Conservation (phyloP, 257 asterid genomes). For the Handroanthus guayacan region DNA sequence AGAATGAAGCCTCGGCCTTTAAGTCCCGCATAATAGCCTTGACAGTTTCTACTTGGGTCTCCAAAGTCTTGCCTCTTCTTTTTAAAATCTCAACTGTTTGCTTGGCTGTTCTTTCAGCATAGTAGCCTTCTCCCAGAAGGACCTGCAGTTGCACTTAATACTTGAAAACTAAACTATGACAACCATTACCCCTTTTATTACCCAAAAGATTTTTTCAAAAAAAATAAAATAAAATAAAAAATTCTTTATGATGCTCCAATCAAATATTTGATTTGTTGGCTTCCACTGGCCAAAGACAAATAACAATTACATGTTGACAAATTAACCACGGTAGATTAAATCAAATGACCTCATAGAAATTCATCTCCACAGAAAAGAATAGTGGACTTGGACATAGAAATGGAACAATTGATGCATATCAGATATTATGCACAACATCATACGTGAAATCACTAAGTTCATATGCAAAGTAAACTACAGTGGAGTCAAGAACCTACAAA, state of each 20-base stretch:
- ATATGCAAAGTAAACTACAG: not conserved
- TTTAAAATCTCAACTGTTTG: conserved; percentile 82
- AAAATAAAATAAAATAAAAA: too few species aligned
- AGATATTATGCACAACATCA: not conserved
- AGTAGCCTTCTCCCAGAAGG: conserved; percentile 85
- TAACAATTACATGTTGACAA: not conserved
- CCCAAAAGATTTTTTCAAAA: too few species aligned
- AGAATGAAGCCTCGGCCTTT: conserved; percentile 79
- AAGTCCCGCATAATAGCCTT: conserved; percentile 82
- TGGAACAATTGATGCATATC: not conserved
- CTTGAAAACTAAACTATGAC: conserved; percentile 32
- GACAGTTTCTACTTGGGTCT: conserved; percentile 73
- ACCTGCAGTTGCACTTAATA: conserved; percentile 56
- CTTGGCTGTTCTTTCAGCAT: conserved; percentile 85
- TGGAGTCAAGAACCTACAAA: not conserved
- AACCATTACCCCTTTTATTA: not conserved
- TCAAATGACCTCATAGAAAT: conserved; percentile 5
- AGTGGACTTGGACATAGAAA: not conserved
- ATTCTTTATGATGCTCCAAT: not conserved
- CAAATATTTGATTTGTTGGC: not conserved
- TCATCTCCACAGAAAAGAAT: not conserved
- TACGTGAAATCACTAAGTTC: not conserved
- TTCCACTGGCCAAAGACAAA: conserved; percentile 20
- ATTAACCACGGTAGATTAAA: not conserved
- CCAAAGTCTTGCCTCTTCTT: conserved; percentile 76